These are phyloP conservation scores for Chimonanthus salicifolius DNA, from an alignment of 164 flowering plant genomes.

Conservation along the genomic window DNA sequence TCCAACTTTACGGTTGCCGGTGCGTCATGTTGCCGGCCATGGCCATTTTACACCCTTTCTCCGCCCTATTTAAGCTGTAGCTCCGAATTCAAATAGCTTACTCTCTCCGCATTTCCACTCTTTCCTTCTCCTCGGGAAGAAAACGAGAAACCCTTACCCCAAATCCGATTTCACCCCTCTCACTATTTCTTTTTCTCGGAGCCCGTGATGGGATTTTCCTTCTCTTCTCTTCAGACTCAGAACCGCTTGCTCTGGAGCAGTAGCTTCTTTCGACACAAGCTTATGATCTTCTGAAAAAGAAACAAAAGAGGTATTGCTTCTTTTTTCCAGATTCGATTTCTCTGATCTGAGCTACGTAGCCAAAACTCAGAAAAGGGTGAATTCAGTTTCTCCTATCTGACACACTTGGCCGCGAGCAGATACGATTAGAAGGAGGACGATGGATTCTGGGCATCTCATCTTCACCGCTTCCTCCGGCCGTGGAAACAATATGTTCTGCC, in stretches of 20 bases:
- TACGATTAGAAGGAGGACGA: neutral
- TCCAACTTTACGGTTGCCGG: too few relatives aligned
- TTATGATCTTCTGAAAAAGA: conserved; percentile 44
- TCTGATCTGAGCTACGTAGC: neutral
- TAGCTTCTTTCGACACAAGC: conserved; percentile 93
- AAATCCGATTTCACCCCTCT: too few relatives aligned
- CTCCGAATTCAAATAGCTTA: neutral
- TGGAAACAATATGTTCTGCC: conserved; percentile 46
- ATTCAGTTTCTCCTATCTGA: neutral
- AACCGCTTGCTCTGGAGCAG: conserved; percentile 74
- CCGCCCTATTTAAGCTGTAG: neutral
- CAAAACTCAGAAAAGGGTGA: neutral
- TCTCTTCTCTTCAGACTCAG: conserved; percentile 66
- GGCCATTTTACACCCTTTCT: too few relatives aligned
- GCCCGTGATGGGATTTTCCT: conserved; percentile 67
- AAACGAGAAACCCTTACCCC: too few relatives aligned
- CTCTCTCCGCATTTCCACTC: neutral
- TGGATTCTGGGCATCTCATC: conserved; percentile 51
- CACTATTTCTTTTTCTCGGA: too few relatives aligned
- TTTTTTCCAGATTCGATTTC: neutral
- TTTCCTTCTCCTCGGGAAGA: neutral
- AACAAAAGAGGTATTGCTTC: neutral
- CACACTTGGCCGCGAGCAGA: neutral
- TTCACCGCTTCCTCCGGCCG: conserved; percentile 39
- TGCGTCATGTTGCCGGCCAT: too few relatives aligned